Conservation (phyloP, 495 filamentous ascomycete species). For the Aspergillus funiculosus region DNA sequence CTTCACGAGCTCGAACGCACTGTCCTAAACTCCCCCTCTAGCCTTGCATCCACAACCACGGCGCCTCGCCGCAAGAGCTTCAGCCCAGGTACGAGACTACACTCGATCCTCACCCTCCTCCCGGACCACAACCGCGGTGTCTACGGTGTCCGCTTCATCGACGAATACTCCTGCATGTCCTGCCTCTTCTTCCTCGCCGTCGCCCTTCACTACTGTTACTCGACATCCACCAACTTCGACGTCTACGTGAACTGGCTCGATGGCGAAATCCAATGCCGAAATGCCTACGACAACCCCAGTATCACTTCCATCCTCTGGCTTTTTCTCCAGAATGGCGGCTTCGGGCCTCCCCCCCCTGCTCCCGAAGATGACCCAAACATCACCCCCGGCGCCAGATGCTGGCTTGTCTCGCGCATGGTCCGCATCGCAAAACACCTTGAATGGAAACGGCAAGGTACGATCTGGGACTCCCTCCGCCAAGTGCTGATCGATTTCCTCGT, state of each 20-base stretch:
- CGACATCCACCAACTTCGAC: constrained; percentile 20
- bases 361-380: constrained; percentile 8
- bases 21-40: constrained; percentile 16
- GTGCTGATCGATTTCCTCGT: constrained; percentile 22
- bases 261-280: constrained; percentile 17
- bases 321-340: constrained; percentile 26
- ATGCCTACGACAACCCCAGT: constrained; percentile 22
- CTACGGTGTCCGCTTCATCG: constrained; percentile 27
- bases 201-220: constrained; percentile 23
- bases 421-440: constrained; percentile 26
- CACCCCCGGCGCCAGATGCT: constrained; percentile 21
- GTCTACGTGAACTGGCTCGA: constrained; percentile 22
- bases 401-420: constrained; percentile 28
- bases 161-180: constrained; percentile 27
- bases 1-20: constrained; percentile 18
- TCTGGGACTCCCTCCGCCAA: constrained; percentile 24
- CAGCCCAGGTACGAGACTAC: constrained; percentile 16
- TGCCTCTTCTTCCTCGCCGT: constrained; percentile 27
- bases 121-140: constrained; percentile 28
- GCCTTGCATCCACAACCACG: constrained; percentile 1
- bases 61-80: constrained; percentile 18
- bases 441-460: constrained; percentile 25
- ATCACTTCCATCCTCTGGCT: constrained; percentile 26
- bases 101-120: constrained; percentile 22
- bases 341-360: background rate